A percentile compares a stretch with the other conserved stretches of the same genome.
These are phyloP conservation scores for Cyberlindnera lachancei DNA, from an alignment of 805 yeast species.

Conservation along the genomic window DNA sequence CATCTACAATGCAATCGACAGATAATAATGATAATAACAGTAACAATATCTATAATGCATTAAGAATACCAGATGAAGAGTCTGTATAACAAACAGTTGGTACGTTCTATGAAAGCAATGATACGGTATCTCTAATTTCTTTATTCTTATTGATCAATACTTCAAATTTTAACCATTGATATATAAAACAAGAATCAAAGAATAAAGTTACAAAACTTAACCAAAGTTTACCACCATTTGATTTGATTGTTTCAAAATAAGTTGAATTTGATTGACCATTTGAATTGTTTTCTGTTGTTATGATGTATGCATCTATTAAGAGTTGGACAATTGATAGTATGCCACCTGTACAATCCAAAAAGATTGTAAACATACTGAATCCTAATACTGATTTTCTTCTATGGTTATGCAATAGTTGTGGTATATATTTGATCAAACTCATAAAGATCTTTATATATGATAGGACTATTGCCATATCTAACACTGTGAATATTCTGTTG, in stretches of 20 bases:
- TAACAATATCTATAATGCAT: neutral
- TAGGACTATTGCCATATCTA: constrained; percentile 28
- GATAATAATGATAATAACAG: too few species aligned
- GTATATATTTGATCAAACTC: constrained; percentile 52
- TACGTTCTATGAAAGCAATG: too few species aligned
- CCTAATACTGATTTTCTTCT: constrained; percentile 76
- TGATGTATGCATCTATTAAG: constrained; percentile 19
- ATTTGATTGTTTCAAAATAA: constrained; percentile 19
- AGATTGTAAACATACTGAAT: constrained; percentile 56
- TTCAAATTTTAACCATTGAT: constrained; percentile 28
- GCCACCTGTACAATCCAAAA: constrained; percentile 32
- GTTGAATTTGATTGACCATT: too few species aligned
- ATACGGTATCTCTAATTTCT: too few species aligned
- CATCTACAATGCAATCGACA: too few species aligned
- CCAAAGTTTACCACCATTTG: constrained; percentile 34
- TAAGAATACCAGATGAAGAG: constrained; percentile 2
- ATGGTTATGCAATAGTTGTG: constrained; percentile 81
- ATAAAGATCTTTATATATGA: constrained; percentile 39
- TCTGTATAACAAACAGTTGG: constrained; percentile 1
- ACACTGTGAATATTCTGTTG: constrained; percentile 18
- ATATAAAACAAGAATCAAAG: constrained; percentile 30
- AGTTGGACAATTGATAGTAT: constrained; percentile 17
- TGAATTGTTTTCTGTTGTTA: too few species aligned
- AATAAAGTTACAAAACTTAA: constrained; percentile 30
- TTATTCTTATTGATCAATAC: neutral